Evolutionary conservation across 139 green algal genomes (phyloP).

Genomic region (Picochlorum sp.): DNA sequence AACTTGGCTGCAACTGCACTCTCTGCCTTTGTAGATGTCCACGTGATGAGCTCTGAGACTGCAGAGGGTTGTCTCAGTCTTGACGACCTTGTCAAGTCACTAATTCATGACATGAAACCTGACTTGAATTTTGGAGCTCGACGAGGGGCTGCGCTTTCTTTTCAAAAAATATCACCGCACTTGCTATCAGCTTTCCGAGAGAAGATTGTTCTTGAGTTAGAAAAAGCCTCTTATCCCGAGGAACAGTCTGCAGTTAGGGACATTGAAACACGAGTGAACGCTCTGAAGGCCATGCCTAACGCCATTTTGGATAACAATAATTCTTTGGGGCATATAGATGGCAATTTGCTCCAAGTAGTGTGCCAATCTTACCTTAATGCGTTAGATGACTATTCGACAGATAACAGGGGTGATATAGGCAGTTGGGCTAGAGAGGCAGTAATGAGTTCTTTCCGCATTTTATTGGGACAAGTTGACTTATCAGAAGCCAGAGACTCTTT

Average conservation of each 20-base stretch:
- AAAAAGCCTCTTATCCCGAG: conserved; percentile 24
- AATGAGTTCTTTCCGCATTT: conserved; percentile 37
- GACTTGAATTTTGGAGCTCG: not conserved
- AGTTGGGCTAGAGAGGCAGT: conserved; percentile 84
- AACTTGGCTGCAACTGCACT: conserved; percentile 43
- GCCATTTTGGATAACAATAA: conserved; percentile 10
- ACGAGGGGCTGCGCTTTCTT: conserved; percentile 14
- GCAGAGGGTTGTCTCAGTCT: not conserved
- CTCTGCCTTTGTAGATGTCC: conserved; percentile 27
- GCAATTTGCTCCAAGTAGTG: not conserved
- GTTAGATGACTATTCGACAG: conserved; percentile 82
- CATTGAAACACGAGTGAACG: conserved; percentile 58
- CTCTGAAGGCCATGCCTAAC: conserved; percentile 35
- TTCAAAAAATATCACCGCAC: conserved; percentile 7
- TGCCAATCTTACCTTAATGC: conserved; percentile 33
- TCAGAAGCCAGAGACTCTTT: too few species aligned
- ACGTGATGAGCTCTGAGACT: too few species aligned
- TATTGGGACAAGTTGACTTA: too few species aligned
- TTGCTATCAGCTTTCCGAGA: not conserved
- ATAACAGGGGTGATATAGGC: conserved; percentile 93
- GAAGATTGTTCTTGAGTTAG: conserved; percentile 27
- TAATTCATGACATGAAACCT: not conserved
- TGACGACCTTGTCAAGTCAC: not conserved
- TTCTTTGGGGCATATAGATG: not conserved
- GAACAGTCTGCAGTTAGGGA: conserved; percentile 47